These are phyloP conservation scores for Stramenopiles sp. DNA, from an alignment of 352 stramenopile species.

Conservation along the genomic window DNA sequence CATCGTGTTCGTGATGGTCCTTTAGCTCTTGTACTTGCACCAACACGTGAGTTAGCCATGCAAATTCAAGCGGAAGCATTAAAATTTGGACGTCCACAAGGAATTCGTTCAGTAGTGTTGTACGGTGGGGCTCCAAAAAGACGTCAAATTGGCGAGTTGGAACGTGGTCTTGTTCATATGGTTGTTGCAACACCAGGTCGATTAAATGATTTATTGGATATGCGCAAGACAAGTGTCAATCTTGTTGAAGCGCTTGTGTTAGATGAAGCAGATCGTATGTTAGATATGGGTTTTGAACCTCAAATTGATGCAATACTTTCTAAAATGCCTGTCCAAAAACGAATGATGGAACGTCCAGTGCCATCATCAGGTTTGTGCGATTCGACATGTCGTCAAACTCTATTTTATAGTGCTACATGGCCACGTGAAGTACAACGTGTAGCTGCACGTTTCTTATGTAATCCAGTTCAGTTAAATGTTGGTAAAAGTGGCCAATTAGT, in stretches of 20 bases:
- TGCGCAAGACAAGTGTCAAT: no score
- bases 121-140: conserved; percentile 67
- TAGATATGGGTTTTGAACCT: no score
- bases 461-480: conserved; percentile 79
- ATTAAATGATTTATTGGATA: conserved; percentile 97
- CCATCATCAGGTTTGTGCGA: no score
- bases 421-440: no score
- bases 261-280: no score
- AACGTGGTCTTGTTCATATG: conserved; percentile 70
- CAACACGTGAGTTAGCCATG: conserved; percentile 78
- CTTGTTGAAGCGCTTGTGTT: no score
- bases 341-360: no score
- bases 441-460: no score
- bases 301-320: no score
- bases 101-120: conserved; percentile 57
- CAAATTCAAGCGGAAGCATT: conserved; percentile 81
- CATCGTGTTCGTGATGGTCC: conserved; percentile 41
- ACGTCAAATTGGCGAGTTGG: conserved; percentile 93
- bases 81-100: conserved; percentile 58
- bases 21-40: conserved; percentile 86
- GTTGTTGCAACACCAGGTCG: conserved; percentile 87
- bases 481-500: conserved; percentile 63
- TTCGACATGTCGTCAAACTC: no score
- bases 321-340: no score
- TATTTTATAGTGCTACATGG: no score